Base-by-base conservation (phyloP, 1,139 yeast genomes). In the Scheffersomyces lignicola region DNA sequence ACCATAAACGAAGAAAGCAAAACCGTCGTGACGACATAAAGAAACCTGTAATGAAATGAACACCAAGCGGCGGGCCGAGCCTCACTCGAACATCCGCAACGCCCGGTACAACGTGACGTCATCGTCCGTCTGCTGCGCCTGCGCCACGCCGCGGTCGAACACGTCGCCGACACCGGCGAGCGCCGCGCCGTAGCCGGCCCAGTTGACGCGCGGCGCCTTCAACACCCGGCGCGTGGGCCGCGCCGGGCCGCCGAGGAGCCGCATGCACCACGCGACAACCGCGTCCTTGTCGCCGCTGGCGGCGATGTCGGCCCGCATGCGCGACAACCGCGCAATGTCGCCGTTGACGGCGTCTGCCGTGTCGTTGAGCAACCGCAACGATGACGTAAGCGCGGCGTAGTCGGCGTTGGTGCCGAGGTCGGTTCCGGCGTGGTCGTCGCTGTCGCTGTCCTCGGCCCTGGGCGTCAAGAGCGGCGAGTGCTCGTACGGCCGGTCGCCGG, bases 381-480 rank as follows among this genome's bases (percentile, higher is more conserved):
- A 52, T 14, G 70, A 58, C 1, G 64, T 46, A 33, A 70, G 58
- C 5, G 71, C 56, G 26, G 66, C 52, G 44, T 66, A 69, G 50
- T 69, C 76, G 10, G 68, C 50, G 43, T 70, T 69, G 11, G 52
- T 42, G 32, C 54, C 48, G 27, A 68, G 28, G 16, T 24, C 29
- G n/a, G 23, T 20, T 8, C 54, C 26, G 40, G 34, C 45, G 37
- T 12, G 29, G 31, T 22, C 36, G 16, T 39, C 40, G 14, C 39
- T 56, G 28, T 60, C 65, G 36, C 65, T 66, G 35, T 65, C 70
- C 29, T 68, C 73, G 20, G 69, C 71, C 41, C 66, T 68, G 9
- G 75, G 75, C 1, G 75, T 69, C 38, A 69, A 55, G 26, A 69
- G 55, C 6, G 73, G 72, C 35, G 68, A 57, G 39, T 49, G 50